Evolutionary conservation across 345 rosid species (phyloP).

Genomic region (Citrus medica): DNA sequence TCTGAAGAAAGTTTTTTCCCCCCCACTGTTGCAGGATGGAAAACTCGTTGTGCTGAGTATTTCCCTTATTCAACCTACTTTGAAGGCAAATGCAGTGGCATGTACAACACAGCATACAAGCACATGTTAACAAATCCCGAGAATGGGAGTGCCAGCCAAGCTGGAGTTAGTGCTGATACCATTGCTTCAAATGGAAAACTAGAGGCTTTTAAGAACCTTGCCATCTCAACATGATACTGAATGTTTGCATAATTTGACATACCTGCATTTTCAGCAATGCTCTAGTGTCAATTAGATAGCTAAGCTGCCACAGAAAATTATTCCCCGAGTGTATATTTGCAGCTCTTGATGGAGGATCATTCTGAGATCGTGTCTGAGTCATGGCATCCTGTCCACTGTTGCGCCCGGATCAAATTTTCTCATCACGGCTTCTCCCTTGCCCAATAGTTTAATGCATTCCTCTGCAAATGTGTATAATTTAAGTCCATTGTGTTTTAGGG

Average conservation of each 20-base stretch:
- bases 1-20: background rate
- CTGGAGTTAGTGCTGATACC: slow-evolving; percentile 36
- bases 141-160: slow-evolving; percentile 49
- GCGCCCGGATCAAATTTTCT: slow-evolving; percentile 9
- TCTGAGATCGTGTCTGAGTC: background rate
- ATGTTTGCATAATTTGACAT: slow-evolving; percentile 7
- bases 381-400: background rate
- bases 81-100: slow-evolving; percentile 71
- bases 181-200: slow-evolving; percentile 67
- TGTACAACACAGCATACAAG: slow-evolving; percentile 45
- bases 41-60: slow-evolving; percentile 57
- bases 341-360: slow-evolving; percentile 9
- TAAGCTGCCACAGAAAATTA: slow-evolving; percentile 3
- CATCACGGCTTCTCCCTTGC: slow-evolving; percentile 4
- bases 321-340: background rate
- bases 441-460: slow-evolving; percentile 34
- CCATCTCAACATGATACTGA: slow-evolving; percentile 28
- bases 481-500: slow-evolving; percentile 21
- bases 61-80: slow-evolving; percentile 77
- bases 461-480: slow-evolving; percentile 57
- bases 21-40: slow-evolving; percentile 69
- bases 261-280: background rate
- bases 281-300: slow-evolving; percentile 8
- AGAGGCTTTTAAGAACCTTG: slow-evolving; percentile 57
- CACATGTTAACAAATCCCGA: slow-evolving; percentile 36